Conservation (phyloP, 208 protist species). For the Crithidia sp. region DNA sequence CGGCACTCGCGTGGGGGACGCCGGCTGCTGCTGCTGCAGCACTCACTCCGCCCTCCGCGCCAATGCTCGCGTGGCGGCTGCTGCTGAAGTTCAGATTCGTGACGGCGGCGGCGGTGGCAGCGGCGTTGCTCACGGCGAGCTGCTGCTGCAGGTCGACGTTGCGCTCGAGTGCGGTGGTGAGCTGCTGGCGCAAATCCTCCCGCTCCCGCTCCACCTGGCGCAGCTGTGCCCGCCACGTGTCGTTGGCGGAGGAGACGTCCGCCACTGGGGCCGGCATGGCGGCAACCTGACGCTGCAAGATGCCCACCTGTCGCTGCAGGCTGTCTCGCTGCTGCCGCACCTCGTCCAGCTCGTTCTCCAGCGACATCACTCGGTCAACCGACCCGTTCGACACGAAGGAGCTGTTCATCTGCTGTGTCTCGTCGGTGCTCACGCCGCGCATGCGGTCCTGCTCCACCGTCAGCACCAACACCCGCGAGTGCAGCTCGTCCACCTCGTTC, state of each 20-base stretch:
- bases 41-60: background rate
- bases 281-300: slow-evolving; percentile 67
- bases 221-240: slow-evolving; percentile 58
- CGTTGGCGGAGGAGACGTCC: slow-evolving; percentile 30
- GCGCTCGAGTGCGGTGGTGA: slow-evolving; percentile 43
- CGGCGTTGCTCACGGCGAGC: slow-evolving; percentile 4
- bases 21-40: background rate
- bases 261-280: slow-evolving; percentile 37
- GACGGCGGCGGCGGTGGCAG: background rate
- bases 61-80: background rate
- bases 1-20: background rate
- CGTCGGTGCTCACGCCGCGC: slow-evolving; percentile 31
- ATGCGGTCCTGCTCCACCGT: slow-evolving; percentile 36
- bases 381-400: slow-evolving; percentile 72
- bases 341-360: slow-evolving; percentile 79
- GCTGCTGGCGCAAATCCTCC: slow-evolving; percentile 54
- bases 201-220: slow-evolving; percentile 67
- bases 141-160: slow-evolving; percentile 32
- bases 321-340: slow-evolving; percentile 56
- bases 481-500: slow-evolving; percentile 61
- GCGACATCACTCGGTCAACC: slow-evolving; percentile 57
- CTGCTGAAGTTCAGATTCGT: slow-evolving; percentile 1
- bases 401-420: slow-evolving; percentile 32
- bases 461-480: slow-evolving; percentile 46
- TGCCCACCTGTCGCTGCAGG: slow-evolving; percentile 56